Evolutionary conservation across 805 yeast species (phyloP).

Genomic region (Henningerozyma blattae): DNA sequence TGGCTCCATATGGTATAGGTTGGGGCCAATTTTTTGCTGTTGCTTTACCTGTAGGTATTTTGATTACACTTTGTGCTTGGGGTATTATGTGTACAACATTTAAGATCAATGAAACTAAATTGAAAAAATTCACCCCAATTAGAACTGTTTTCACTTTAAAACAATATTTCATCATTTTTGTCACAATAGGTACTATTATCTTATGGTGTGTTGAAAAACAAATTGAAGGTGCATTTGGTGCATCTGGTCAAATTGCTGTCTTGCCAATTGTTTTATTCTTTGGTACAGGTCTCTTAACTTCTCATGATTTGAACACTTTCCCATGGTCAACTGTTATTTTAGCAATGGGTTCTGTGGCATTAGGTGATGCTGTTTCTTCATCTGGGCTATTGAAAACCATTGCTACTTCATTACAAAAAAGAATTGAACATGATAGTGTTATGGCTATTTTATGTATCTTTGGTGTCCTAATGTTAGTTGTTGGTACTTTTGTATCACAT

Average conservation of each 20-base stretch:
- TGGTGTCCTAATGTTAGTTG: conserved; percentile 68
- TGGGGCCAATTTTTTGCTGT: conserved; percentile 94
- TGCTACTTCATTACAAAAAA: conserved; percentile 54
- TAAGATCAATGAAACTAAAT: conserved; percentile 35
- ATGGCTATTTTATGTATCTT: conserved; percentile 70
- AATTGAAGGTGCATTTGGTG: conserved; percentile 65
- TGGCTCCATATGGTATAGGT: conserved; percentile 50
- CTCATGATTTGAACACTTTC: conserved; percentile 84
- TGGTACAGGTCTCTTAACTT: conserved; percentile 74
- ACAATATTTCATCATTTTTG: conserved; percentile 66
- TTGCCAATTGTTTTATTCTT: conserved; percentile 78
- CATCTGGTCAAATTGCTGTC: conserved; percentile 84
- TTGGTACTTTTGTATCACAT: conserved; percentile 93
- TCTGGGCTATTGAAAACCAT: conserved; percentile 77
- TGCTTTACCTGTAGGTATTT: conserved; percentile 66
- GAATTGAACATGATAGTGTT: conserved; percentile 48
- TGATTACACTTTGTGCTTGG: conserved; percentile 61
- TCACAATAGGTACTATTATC: conserved; percentile 60
- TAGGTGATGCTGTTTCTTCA: conserved; percentile 88
- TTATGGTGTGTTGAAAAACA: conserved; percentile 84
- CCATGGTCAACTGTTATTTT: conserved; percentile 92
- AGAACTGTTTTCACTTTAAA: conserved; percentile 52
- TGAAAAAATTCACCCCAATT: conserved; percentile 37
- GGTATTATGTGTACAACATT: conserved; percentile 46
- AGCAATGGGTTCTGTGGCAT: conserved; percentile 95